phyloP scores from a whole-genome alignment of 2,329 filamentous ascomycete genomes.

The Fusarium neocosmosporiellum region DNA sequence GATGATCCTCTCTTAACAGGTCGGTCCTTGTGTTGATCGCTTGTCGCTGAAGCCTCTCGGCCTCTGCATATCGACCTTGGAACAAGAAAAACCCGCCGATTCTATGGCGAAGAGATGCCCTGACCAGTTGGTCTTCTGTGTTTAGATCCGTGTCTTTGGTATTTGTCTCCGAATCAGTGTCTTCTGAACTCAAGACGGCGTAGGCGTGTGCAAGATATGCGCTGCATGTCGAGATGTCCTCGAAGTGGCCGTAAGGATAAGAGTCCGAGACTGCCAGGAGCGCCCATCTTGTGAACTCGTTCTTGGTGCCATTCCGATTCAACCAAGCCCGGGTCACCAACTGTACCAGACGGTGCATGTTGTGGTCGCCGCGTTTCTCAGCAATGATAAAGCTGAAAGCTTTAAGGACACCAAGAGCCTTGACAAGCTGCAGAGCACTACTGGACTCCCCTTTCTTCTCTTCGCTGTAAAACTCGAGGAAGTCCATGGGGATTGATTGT shows the following conservation, averaged over 20 bases:
- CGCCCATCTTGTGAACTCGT: slow-evolving; percentile 33
- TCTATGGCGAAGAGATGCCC: slow-evolving; percentile 20
- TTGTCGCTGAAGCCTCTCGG: slow-evolving; percentile 7
- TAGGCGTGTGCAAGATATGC: slow-evolving; percentile 42
- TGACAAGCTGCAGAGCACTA: background rate
- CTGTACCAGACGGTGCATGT: slow-evolving; percentile 52
- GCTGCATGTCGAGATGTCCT: slow-evolving; percentile 26
- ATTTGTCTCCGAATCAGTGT: background rate
- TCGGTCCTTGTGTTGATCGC: background rate
- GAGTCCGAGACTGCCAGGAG: slow-evolving; percentile 25
- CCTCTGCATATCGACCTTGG: slow-evolving; percentile 2
- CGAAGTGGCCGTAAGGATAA: slow-evolving; percentile 36
- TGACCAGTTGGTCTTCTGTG: slow-evolving; percentile 6
- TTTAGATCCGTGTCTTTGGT: background rate
- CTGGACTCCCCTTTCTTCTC: background rate
- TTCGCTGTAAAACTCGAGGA: slow-evolving; percentile 19
- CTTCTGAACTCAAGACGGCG: slow-evolving; percentile 28
- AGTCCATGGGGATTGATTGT: slow-evolving; percentile 43
- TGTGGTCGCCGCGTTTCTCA: slow-evolving; percentile 21
- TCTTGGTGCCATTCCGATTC: background rate
- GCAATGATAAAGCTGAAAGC: slow-evolving; percentile 46
- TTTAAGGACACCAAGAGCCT: slow-evolving; percentile 30
- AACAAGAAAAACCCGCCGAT: background rate
- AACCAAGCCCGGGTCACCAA: slow-evolving; percentile 48
- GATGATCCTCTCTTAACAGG: slow-evolving; percentile 6